phyloP scores from a whole-genome alignment of 208 protist genomes.

The Herpetomonas samuelpessoai region DNA sequence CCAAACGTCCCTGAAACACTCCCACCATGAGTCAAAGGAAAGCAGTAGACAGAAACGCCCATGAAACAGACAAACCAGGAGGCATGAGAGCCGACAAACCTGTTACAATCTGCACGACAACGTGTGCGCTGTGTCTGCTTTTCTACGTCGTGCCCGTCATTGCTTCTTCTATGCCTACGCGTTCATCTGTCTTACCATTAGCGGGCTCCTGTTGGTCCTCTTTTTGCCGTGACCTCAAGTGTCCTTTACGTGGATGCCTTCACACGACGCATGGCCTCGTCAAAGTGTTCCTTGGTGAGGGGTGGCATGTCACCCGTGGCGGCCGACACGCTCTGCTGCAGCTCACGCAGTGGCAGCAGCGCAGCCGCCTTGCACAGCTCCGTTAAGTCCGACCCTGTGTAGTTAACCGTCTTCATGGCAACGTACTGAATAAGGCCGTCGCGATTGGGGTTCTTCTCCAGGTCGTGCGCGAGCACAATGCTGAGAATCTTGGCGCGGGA shows the following conservation, averaged over 20 bases:
- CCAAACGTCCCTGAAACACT: too few relatives aligned
- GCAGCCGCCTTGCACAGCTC: slow-evolving; percentile 92
- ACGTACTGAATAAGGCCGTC: slow-evolving; percentile 69
- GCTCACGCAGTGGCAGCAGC: slow-evolving; percentile 68
- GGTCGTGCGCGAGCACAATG: slow-evolving; percentile 67
- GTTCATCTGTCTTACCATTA: too few relatives aligned
- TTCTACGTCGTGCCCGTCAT: too few relatives aligned
- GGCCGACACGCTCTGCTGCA: slow-evolving; percentile 19
- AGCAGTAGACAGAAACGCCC: too few relatives aligned
- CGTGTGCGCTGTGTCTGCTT: background rate
- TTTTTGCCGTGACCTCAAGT: too few relatives aligned
- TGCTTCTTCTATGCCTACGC: too few relatives aligned
- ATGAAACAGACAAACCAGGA: too few relatives aligned
- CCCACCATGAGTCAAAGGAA: too few relatives aligned
- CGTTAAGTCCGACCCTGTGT: slow-evolving; percentile 92
- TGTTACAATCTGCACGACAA: too few relatives aligned
- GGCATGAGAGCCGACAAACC: too few relatives aligned
- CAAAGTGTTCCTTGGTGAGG: slow-evolving; percentile 67
- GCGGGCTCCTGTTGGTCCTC: too few relatives aligned
- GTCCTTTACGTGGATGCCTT: slow-evolving; percentile 47
- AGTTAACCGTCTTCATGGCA: slow-evolving; percentile 72
- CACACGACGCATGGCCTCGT: slow-evolving; percentile 65
- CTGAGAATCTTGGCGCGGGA: slow-evolving; percentile 70
- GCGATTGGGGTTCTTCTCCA: slow-evolving; percentile 41
- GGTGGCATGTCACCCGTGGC: slow-evolving; percentile 36